phyloP scores from a whole-genome alignment of 148 eudicot genomes.

The Rhododendron kiyosumense region DNA sequence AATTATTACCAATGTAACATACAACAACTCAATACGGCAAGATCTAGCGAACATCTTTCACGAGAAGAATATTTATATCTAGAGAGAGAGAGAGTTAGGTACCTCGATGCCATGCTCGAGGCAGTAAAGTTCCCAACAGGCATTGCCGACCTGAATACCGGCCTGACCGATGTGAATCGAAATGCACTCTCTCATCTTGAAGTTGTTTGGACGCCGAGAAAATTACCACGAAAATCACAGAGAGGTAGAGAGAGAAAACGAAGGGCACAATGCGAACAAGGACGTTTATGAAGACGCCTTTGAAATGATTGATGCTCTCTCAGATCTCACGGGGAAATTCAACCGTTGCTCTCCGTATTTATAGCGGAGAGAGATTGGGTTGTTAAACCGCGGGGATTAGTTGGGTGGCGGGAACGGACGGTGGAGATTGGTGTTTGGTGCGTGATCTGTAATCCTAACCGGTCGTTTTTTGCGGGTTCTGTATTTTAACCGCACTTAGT shows the following conservation, averaged over 20 bases:
- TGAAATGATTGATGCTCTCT: not conserved
- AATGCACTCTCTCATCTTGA: not conserved
- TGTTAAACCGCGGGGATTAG: not conserved
- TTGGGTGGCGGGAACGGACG: not conserved
- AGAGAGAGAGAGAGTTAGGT: not conserved
- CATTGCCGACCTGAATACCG: constrained; percentile 31
- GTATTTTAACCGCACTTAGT: not conserved
- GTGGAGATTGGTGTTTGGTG: not conserved
- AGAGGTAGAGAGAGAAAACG: constrained; percentile 10
- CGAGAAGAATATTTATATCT: not conserved
- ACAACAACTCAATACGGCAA: not conserved
- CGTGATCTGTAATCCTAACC: not conserved
- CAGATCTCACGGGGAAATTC: not conserved
- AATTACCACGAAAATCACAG: not conserved
- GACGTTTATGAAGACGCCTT: constrained; percentile 7
- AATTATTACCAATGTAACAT: not conserved
- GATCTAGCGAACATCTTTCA: not conserved
- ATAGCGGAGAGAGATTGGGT: not conserved
- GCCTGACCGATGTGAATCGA: constrained; percentile 17
- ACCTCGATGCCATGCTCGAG: constrained; percentile 30
- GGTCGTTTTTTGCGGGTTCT: not conserved
- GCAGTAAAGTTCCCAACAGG: constrained; percentile 32
- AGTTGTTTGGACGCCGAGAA: not conserved
- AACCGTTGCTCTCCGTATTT: not conserved
- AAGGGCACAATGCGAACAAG: constrained; percentile 13